These are phyloP conservation scores for Trichosporon ovoides DNA, from an alignment of 1,284 basidiomycete species.

Conservation along the genomic window DNA sequence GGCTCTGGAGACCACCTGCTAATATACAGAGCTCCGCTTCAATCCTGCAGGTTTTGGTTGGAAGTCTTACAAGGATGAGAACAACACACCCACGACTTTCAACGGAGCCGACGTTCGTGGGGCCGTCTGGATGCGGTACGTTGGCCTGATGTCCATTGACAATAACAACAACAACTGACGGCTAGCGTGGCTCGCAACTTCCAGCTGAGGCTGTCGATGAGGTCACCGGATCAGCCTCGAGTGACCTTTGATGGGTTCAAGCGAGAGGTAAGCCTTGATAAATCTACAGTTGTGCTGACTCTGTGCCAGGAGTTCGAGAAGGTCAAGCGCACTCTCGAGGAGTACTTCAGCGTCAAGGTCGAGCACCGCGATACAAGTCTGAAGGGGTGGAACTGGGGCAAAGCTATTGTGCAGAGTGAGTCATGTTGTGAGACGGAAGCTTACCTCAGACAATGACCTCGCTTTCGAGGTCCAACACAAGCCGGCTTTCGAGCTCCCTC, in stretches of 20 bases:
- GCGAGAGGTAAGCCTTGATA: constrained; percentile 65
- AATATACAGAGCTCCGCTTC: constrained; percentile 70
- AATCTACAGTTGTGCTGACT: background rate
- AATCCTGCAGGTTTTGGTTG: constrained; percentile 85
- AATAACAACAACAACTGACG: background rate
- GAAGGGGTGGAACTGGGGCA: constrained; percentile 99
- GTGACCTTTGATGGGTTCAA: constrained; percentile 92
- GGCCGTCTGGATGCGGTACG: constrained; percentile 71
- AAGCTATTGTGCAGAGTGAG: constrained; percentile 85
- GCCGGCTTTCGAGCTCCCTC: constrained; percentile 85
- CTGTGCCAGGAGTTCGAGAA: constrained; percentile 71
- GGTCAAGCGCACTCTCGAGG: constrained; percentile 67
- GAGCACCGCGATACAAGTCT: constrained; percentile 85
- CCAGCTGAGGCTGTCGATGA: constrained; percentile 68
- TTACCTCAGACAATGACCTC: constrained; percentile 68
- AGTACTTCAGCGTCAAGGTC: constrained; percentile 76
- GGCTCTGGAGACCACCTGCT: background rate
- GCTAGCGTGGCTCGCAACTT: constrained; percentile 79
- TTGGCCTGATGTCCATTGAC: background rate
- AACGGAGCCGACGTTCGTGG: constrained; percentile 72
- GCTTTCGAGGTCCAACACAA: constrained; percentile 87
- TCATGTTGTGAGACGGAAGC: background rate
- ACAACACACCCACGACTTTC: constrained; percentile 56
- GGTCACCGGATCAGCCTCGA: constrained; percentile 58
- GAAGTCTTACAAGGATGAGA: constrained; percentile 61